Evolutionary conservation across 352 stramenopile genomes (phyloP), one percentile per base, ranked within the genome.

Genomic region (Phytophthora sojae): DNA sequence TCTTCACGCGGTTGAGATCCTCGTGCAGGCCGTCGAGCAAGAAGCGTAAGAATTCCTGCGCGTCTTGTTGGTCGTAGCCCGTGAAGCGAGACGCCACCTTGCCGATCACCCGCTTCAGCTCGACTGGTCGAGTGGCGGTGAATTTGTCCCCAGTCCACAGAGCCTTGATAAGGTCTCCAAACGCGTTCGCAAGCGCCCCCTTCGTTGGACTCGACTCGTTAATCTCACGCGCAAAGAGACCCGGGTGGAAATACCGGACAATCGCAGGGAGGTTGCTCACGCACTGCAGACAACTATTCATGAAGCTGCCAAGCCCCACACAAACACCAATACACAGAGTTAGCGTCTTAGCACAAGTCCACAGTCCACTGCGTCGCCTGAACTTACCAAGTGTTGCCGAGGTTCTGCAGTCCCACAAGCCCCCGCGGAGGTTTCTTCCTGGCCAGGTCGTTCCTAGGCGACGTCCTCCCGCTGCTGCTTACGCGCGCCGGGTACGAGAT

Each of bases 1-100:
- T 90, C 50, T 75, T 77, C 45, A 95, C 81, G 0, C 77, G 78
- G 59, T 95, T 96, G 15, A 97, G 73, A 59, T 97, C 91, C 71
- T 95, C 91, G 60, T 97, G 92, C 26, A 97, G 71, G 17, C 80
- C 86, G 45, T 97, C 91, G 1, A 98, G 75, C 12, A 98, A 69
- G 30, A 93, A 94, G 12, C 93, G 91, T n/a, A 98, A 70, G 57
- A 97, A 97, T 61, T 98, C 91, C 58, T 97, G 91, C 1, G 92
- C 89, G 56, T 98, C 92, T 60, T 97, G 90, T 66, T 97, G 91
- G 45, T 96, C 86, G 73, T 97, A 97, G 6, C 86, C 85, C 0
- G 73, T 82, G 53, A 95, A 96, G n/a, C 85, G 74, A 4, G 78
- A 82, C 6, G 88, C 81, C 12, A 90, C 79, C 45, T 94, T 91